Conservation (phyloP, 2,329 filamentous ascomycete genomes). For the Ophiocordyceps camponoti-saundersi region DNA sequence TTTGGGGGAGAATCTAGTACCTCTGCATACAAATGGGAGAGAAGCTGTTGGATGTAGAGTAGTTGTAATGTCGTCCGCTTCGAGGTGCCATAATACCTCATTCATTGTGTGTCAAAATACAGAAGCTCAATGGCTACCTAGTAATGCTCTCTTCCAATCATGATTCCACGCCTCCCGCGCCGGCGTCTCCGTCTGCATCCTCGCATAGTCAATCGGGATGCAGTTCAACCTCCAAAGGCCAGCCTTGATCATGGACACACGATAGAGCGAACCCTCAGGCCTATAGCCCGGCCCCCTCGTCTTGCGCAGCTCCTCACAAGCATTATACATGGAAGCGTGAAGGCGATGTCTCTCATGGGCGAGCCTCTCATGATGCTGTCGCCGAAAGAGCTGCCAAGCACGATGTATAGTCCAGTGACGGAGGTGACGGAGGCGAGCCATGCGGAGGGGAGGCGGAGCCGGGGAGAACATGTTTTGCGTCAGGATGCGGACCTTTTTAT, state of each 20-base stretch:
- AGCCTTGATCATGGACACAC: conserved; percentile 82
- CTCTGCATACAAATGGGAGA: not conserved
- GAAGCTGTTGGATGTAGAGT: too few relatives aligned
- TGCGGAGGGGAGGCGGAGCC: conserved; percentile 57
- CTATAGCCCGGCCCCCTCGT: conserved; percentile 38
- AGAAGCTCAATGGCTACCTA: too few relatives aligned
- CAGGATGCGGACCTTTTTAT: conserved; percentile 25
- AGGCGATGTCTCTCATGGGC: conserved; percentile 58
- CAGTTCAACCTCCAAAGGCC: conserved; percentile 56
- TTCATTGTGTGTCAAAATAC: too few relatives aligned
- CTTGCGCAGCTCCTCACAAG: conserved; percentile 67
- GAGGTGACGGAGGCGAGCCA: conserved; percentile 72
- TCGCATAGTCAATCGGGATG: conserved; percentile 83
- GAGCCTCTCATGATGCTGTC: conserved; percentile 45
- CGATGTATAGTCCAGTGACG: conserved; percentile 99
- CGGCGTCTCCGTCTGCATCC: conserved; percentile 72
- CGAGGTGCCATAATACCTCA: too few relatives aligned
- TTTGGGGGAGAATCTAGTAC: not conserved
- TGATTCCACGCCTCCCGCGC: conserved; percentile 75
- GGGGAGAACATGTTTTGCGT: conserved; percentile 30
- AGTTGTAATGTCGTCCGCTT: too few relatives aligned
- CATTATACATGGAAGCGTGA: conserved; percentile 68
- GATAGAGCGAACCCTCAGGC: conserved; percentile 58
- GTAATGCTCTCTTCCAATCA: conserved; percentile 54
- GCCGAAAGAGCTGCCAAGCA: conserved; percentile 71